Evolutionary conservation across 805 yeast genomes (phyloP).

Genomic region (Pichia eremophila): DNA sequence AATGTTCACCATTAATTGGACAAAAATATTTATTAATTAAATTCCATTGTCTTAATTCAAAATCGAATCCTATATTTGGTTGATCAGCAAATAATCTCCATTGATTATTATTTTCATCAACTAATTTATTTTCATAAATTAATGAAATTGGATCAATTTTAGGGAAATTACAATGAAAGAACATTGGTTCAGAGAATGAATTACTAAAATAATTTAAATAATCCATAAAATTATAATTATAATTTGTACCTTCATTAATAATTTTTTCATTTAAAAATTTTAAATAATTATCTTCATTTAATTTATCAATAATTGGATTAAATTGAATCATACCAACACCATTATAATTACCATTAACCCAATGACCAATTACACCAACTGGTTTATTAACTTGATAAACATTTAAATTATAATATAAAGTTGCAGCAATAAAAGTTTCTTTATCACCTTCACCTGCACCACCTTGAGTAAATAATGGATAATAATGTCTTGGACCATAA

Average conservation of each 20-base stretch:
- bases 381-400: slow-evolving; percentile 43
- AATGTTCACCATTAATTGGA: slow-evolving; percentile 10
- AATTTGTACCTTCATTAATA: neutral
- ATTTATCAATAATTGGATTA: slow-evolving; percentile 36
- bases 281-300: slow-evolving; percentile 14
- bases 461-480: slow-evolving; percentile 40
- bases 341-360: slow-evolving; percentile 27
- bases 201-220: slow-evolving; percentile 18
- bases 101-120: slow-evolving; percentile 13
- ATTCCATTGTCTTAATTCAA: slow-evolving; percentile 51
- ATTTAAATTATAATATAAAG: slow-evolving; percentile 32
- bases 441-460: slow-evolving; percentile 48
- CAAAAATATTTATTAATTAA: slow-evolving; percentile 35
- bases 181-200: slow-evolving; percentile 24
- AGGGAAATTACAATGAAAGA: slow-evolving; percentile 47
- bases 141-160: slow-evolving; percentile 38
- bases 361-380: slow-evolving; percentile 41
- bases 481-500: slow-evolving; percentile 40
- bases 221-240: slow-evolving; percentile 10
- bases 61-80: slow-evolving; percentile 35
- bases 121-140: slow-evolving; percentile 29
- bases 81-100: slow-evolving; percentile 24
- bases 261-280: slow-evolving; percentile 9
- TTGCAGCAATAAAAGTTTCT: slow-evolving; percentile 49
- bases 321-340: slow-evolving; percentile 54